These are phyloP conservation scores for Nicotiana benthamiana DNA, from an alignment of 257 asterid genomes.

Conservation along the genomic window DNA sequence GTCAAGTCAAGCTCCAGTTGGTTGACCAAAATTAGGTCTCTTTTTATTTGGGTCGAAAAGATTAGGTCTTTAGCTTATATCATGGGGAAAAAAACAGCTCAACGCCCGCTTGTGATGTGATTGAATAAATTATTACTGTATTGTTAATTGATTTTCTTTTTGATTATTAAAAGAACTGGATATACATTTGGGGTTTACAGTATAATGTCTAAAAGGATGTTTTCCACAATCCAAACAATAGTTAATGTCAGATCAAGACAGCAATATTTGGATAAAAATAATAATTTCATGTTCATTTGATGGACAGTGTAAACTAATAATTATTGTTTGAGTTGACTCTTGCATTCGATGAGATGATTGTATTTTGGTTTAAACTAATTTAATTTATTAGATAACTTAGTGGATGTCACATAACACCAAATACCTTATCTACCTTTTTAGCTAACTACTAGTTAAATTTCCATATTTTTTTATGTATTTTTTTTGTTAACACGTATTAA, in stretches of 20 bases:
- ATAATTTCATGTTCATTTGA: too few relatives aligned
- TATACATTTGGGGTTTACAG: too few relatives aligned
- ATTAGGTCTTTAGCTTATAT: neutral
- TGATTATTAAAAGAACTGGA: too few relatives aligned
- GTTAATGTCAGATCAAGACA: too few relatives aligned
- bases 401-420: neutral
- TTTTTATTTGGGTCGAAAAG: too few relatives aligned
- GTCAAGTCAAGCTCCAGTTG: neutral
- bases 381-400: neutral
- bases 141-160: neutral
- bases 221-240: too few relatives aligned
- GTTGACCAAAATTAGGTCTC: neutral
- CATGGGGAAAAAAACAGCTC: neutral
- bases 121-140: neutral
- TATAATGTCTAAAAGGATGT: too few relatives aligned
- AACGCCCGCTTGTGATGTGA: neutral
- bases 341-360: neutral
- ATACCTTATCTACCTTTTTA: neutral
- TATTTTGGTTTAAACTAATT: neutral
- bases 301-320: neutral
- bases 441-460: neutral
- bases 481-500: neutral
- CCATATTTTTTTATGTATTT: neutral
- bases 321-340: neutral
- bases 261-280: too few relatives aligned